Conservation (phyloP, 139 green algal species). For the Monoraphidium neglectum region DNA sequence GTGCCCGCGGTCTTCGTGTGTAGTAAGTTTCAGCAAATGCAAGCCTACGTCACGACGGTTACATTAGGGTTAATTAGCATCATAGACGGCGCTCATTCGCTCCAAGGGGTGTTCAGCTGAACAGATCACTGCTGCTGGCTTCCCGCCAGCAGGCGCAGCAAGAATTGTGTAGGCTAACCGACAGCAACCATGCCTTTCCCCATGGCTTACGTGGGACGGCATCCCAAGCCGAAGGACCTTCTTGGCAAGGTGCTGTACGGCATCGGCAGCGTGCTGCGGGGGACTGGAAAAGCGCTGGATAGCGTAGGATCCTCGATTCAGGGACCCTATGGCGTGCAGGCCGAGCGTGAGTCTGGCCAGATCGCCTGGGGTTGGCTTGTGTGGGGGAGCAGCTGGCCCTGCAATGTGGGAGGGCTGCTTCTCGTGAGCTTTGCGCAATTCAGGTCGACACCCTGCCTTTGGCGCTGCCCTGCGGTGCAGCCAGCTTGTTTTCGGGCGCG, state of each 20-base stretch:
- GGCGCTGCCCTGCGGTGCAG: too few species aligned
- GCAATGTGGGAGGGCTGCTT: background rate
- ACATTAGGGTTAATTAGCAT: too few species aligned
- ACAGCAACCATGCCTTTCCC: slow-evolving; percentile 14
- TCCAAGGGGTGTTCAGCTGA: too few species aligned
- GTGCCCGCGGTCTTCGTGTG: too few species aligned
- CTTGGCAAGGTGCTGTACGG: slow-evolving; percentile 31
- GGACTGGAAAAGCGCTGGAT: slow-evolving; percentile 43
- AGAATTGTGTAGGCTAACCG: too few species aligned
- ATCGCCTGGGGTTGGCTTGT: background rate
- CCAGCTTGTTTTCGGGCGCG: too few species aligned
- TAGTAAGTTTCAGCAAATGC: too few species aligned
- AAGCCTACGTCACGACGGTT: too few species aligned
- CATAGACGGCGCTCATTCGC: too few species aligned
- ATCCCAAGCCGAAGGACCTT: slow-evolving; percentile 31
- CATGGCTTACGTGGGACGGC: slow-evolving; percentile 23
- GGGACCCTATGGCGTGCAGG: slow-evolving; percentile 36
- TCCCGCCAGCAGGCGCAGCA: too few species aligned
- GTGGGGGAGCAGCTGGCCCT: background rate
- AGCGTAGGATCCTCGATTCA: slow-evolving; percentile 42
- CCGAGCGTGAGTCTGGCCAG: slow-evolving; percentile 27
- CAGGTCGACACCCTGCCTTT: background rate
- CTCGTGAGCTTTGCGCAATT: background rate
- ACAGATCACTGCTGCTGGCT: too few species aligned
- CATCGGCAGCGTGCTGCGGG: slow-evolving; percentile 38